Evolutionary conservation across 495 filamentous ascomycete species (phyloP), one percentile per base, ranked within the genome.

Genomic region (Pseudoneurospora amorphoporcata): DNA sequence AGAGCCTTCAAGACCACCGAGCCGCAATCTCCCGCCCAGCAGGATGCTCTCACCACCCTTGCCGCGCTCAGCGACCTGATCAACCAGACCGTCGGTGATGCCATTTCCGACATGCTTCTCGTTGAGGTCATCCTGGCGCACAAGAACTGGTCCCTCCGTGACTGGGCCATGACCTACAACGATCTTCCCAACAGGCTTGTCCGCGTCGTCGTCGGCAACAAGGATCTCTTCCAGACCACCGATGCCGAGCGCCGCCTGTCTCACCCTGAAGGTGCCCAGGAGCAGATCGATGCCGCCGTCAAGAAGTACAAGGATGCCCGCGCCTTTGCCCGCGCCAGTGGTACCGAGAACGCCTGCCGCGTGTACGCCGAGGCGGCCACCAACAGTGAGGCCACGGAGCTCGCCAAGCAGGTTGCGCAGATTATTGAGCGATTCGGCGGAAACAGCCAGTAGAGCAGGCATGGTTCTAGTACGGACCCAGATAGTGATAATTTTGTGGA

Each of bases 21-120:
- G 76, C 94, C 95, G 3, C 90, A 96, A 81, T 97, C 94, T 0
- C 95, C 96, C 1, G 95, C 91, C 14, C 96, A 99, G 82, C 89
- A 93, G 74, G 89, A 90, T 68, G 90, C 94, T 9, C 88, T 98
- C 29, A 90, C 94, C 65, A 93, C 89, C 16, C 90, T 99, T 8
- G 85, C 85, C 68, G 94, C 94, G 5, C 85, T 97, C 45, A 90
- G 89, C 40, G 91, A 95, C 69, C 86, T 99, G 74, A 97, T 98
- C 84, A 99, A 99, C 86, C 95, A 98, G 82, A 93, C 95, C 10
- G 95, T 98, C 70, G 95, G 95, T 73, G 95, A 99, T 78, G 96
- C 95, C 35, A 87, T 99, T 43, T 97, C 94, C 10, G 95, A 99
- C 81, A 90, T 97, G 83, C 88, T 99, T n/a, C 87, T 99, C 69